phyloP scores from a whole-genome alignment of 2,329 filamentous ascomycete genomes.

The Pyricularia grisea region DNA sequence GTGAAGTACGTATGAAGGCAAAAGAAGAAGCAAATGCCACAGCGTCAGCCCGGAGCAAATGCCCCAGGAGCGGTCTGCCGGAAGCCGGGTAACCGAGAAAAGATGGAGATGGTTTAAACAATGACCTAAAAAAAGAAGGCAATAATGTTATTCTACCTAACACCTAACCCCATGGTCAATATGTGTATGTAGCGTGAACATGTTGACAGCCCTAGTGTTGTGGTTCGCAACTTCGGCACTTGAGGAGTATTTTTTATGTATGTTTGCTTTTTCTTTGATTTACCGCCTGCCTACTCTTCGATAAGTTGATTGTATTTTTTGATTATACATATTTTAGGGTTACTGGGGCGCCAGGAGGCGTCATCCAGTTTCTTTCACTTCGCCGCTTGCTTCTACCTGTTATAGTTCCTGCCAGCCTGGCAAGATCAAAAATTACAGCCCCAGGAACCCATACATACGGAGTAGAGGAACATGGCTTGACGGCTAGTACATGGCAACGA shows the following conservation, averaged over 20 bases:
- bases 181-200: not conserved
- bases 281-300: not conserved
- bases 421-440: not conserved
- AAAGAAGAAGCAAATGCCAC: too few relatives aligned
- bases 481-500: not conserved
- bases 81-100: too few relatives aligned
- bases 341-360: not conserved
- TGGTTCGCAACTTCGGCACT: not conserved
- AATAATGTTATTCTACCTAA: too few relatives aligned
- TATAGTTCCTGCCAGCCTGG: not conserved
- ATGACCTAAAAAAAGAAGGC: too few relatives aligned
- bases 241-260: not conserved
- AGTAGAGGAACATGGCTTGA: not conserved
- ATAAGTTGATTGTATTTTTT: not conserved
- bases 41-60: too few relatives aligned
- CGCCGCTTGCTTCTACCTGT: not conserved
- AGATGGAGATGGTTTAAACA: too few relatives aligned
- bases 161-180: not conserved
- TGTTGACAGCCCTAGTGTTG: not conserved
- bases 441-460: too few relatives aligned
- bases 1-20: too few relatives aligned
- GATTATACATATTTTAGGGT: not conserved
- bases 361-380: not conserved
- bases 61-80: too few relatives aligned
- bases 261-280: not conserved